A percentile compares a stretch with the other conserved stretches of the same genome.
Evolutionary conservation across 768 basidiomycete genomes (phyloP).

Genomic region (Mycena leptocephala): DNA sequence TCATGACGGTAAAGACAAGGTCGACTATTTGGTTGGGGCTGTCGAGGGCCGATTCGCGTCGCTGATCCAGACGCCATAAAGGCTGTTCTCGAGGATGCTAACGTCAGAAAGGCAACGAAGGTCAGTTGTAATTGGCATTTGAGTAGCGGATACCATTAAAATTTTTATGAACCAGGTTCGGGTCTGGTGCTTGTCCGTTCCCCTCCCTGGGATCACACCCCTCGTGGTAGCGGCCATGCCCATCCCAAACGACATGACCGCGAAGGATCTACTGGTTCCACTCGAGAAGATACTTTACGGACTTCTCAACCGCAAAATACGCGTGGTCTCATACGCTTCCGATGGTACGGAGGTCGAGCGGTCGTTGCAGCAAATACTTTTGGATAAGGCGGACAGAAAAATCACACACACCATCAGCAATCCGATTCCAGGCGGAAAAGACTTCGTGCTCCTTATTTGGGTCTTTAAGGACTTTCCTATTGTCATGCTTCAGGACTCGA

Average conservation of each 20-base stretch:
- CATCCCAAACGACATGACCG: conserved; percentile 39
- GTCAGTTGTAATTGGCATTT: conserved; percentile 20
- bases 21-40: conserved; percentile 45
- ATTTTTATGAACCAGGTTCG: neutral
- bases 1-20: conserved; percentile 39
- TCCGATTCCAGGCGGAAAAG: neutral
- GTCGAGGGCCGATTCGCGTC: conserved; percentile 43
- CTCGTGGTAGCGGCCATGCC: conserved; percentile 50
- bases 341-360: conserved; percentile 57
- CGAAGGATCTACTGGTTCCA: conserved; percentile 31
- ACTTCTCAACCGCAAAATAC: conserved; percentile 41
- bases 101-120: conserved; percentile 41
- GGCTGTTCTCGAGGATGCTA: conserved; percentile 22
- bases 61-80: conserved; percentile 39
- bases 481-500: conserved; percentile 48
- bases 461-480: conserved; percentile 28
- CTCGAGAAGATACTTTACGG: conserved; percentile 40
- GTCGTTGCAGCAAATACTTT: conserved; percentile 40
- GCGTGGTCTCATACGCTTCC: conserved; percentile 49
- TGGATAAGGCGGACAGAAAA: neutral
- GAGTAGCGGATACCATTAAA: neutral
- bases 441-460: conserved; percentile 16
- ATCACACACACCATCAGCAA: conserved; percentile 12
- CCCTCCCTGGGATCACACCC: conserved; percentile 48
- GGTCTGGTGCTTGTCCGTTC: conserved; percentile 50